Evolutionary conservation across 768 basidiomycete genomes (phyloP).

Genomic region (Tephrocybe sp.): DNA sequence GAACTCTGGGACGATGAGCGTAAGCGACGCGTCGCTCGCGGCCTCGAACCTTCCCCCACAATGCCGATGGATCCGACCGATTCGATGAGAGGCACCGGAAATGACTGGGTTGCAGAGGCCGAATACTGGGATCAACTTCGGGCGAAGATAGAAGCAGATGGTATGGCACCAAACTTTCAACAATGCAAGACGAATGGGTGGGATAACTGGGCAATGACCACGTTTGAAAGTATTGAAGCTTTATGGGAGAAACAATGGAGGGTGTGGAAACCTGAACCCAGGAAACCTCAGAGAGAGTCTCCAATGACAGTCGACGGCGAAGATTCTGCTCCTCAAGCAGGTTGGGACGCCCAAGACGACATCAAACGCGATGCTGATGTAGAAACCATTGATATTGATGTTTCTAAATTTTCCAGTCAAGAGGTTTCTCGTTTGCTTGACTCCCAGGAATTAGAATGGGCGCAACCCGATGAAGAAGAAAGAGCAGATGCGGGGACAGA

Average conservation of each 20-base stretch:
- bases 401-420: conserved; percentile 47
- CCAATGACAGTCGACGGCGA: not conserved
- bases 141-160: conserved; percentile 53
- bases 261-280: conserved; percentile 51
- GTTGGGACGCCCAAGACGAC: conserved; percentile 7
- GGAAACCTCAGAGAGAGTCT: not conserved
- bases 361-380: conserved; percentile 14
- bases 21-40: conserved; percentile 60
- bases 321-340: not conserved
- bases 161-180: conserved; percentile 13
- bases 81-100: conserved; percentile 51
- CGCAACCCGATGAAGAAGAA: conserved; percentile 22
- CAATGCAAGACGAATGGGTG: conserved; percentile 35
- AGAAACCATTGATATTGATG: conserved; percentile 45
- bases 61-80: conserved; percentile 71
- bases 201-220: conserved; percentile 79
- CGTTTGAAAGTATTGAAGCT: conserved; percentile 87
- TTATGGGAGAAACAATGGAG: conserved; percentile 71
- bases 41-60: conserved; percentile 69
- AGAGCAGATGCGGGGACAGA: conserved; percentile 2
- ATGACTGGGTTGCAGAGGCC: conserved; percentile 70
- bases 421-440: conserved; percentile 39
- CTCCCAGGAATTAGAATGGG: conserved; percentile 29
- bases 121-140: conserved; percentile 75
- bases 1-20: conserved; percentile 98